Conservation (phyloP, 2,329 filamentous ascomycete species). For the Aureobasidium lini region DNA sequence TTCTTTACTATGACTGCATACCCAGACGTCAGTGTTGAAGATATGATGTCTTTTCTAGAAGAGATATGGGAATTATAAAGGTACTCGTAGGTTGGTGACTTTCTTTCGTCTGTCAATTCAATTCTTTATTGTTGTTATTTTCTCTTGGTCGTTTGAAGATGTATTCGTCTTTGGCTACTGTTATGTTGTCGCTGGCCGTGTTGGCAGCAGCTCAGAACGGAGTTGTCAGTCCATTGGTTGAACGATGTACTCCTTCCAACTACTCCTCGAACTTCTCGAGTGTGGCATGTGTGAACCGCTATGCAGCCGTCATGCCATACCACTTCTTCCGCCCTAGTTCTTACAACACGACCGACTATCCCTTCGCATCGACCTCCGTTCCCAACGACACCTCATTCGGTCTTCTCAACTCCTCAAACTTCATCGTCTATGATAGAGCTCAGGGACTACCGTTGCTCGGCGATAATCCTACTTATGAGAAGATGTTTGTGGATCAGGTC, state of each 20-base stretch:
- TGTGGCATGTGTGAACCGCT: conserved; percentile 27
- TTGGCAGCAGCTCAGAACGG: background rate
- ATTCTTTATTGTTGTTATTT: too few relatives aligned
- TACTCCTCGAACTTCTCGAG: conserved; percentile 22
- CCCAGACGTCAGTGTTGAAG: too few relatives aligned
- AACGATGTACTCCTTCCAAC: conserved; percentile 15
- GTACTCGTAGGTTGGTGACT: too few relatives aligned
- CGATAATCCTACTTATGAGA: conserved; percentile 30
- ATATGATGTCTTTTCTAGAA: too few relatives aligned
- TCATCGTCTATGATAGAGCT: background rate
- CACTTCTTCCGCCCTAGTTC: conserved; percentile 33
- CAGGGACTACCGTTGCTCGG: conserved; percentile 33
- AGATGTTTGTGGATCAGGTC: conserved; percentile 28
- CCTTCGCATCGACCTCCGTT: conserved; percentile 30
- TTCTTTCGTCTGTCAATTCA: too few relatives aligned
- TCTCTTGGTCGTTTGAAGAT: background rate
- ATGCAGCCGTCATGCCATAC: conserved; percentile 31
- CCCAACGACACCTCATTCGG: background rate
- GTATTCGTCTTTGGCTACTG: background rate
- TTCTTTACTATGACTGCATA: too few relatives aligned
- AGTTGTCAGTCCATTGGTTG: background rate
- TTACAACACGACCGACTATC: conserved; percentile 28
- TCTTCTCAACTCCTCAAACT: background rate
- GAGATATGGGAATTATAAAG: too few relatives aligned
- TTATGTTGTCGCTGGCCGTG: background rate